Evolutionary conservation across 495 filamentous ascomycete species (phyloP), one percentile per base, ranked within the genome.

Genomic region (Neurospora pannonica): DNA sequence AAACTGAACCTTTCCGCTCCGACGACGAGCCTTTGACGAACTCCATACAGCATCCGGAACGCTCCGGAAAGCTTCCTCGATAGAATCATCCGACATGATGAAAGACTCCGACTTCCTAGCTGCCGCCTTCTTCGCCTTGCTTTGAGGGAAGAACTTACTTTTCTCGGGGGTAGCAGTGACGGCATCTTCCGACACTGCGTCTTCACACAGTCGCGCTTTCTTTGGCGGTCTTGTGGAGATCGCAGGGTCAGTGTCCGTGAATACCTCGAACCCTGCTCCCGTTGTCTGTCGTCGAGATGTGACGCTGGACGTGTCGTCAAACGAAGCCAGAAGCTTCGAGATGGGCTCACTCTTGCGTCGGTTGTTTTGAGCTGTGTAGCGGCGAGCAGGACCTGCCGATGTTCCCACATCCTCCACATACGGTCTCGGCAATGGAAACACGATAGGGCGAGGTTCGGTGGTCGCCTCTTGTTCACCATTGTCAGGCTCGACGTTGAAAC

Each of bases 401-500:
- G 72, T 54, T 34, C 72, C 75, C 2, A 75, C 74, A 5, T 74
- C 78, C n/a, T 83, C 81, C 15, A 85, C 11, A 75, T 87, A 87
- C 1, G 85, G 85, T 34, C 85, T 74, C n/a, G 85, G 85, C 15
- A 87, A 80, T 4, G 85, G 85, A 70, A 83, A 86, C 0, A 86
- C 84, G 4, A 85, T 79, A 0, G 84, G 80, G 31, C 77, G 82
- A 37, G 81, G 77, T 2, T 81, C 79, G 11, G 79, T 40, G n/a
- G 42, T 60, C 8, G 81, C 73, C 11, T 82, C 24, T 19, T 67
- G 28, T 67, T 67, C 54, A 39, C 37, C 71, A 31, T 69, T 60
- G 6, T 76, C 46, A 28, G 82, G 79, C 37, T 85, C 79, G 19
- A 85, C 78, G 8, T 73, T 72, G 78, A 98, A 93, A 74, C 87